phyloP scores from a whole-genome alignment of 345 rosid genomes.

The Salix brachista region DNA sequence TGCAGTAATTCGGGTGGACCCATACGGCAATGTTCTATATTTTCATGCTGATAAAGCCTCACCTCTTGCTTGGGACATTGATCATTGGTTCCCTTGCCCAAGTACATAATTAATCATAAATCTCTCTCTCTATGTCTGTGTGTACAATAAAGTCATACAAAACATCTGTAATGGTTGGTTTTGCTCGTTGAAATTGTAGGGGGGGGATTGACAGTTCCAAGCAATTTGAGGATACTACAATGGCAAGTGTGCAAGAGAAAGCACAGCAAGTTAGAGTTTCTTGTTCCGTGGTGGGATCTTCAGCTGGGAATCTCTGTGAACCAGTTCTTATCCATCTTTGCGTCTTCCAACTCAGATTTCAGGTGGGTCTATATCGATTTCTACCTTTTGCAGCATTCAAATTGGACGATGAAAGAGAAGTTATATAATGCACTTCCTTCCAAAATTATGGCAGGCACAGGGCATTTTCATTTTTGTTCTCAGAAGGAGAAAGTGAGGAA shows the following conservation, averaged over 20 bases:
- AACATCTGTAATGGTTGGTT: neutral
- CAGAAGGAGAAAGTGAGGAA: conserved; percentile 76
- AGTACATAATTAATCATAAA: conserved; percentile 35
- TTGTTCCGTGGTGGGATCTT: conserved; percentile 99
- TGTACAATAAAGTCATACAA: neutral
- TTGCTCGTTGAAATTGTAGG: conserved; percentile 38
- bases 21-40: conserved; percentile 82
- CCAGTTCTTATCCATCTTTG: conserved; percentile 80
- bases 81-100: conserved; percentile 94
- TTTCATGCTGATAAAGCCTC: conserved; percentile 92
- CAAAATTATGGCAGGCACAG: conserved; percentile 52
- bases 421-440: neutral
- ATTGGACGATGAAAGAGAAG: neutral
- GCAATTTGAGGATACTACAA: conserved; percentile 82
- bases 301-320: conserved; percentile 86
- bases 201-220: conserved; percentile 92
- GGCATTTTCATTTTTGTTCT: conserved; percentile 79
- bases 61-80: conserved; percentile 94
- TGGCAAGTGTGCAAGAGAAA: conserved; percentile 88
- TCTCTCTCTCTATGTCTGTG: neutral
- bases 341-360: conserved; percentile 81
- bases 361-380: conserved; percentile 34
- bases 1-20: conserved; percentile 72
- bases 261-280: conserved; percentile 70
- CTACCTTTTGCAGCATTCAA: conserved; percentile 1